Evolutionary conservation across 768 basidiomycete genomes (phyloP).

Genomic region (Leucosporidium scottii): DNA sequence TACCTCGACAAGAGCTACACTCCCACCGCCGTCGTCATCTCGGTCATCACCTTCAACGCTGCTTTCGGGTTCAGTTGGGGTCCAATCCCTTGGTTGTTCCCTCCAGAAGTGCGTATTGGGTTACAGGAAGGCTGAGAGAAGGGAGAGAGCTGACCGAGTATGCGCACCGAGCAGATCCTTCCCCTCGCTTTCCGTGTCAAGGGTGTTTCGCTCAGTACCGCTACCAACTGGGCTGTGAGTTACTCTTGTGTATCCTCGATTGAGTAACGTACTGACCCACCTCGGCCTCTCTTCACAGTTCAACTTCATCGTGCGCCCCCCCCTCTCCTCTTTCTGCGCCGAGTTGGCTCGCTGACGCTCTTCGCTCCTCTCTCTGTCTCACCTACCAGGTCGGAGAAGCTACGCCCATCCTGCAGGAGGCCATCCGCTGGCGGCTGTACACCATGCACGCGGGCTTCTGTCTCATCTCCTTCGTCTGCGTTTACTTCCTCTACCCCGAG

Average conservation of each 20-base stretch:
- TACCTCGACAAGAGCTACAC: conserved; percentile 79
- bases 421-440: conserved; percentile 83
- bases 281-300: conserved; percentile 44
- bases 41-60: conserved; percentile 87
- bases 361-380: conserved; percentile 47
- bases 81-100: conserved; percentile 52
- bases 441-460: conserved; percentile 86
- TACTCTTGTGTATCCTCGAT: no score
- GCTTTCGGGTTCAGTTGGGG: conserved; percentile 77
- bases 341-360: background rate
- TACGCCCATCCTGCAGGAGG: conserved; percentile 78
- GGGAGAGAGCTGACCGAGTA: conserved; percentile 56
- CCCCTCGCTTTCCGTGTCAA: conserved; percentile 82
- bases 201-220: conserved; percentile 90
- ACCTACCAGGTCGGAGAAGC: conserved; percentile 83
- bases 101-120: conserved; percentile 56
- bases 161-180: conserved; percentile 74
- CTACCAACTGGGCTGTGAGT: conserved; percentile 50
- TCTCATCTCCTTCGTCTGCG: conserved; percentile 46
- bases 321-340: background rate
- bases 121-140: background rate
- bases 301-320: conserved; percentile 12
- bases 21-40: conserved; percentile 75
- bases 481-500: conserved; percentile 63
- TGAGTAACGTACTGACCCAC: conserved; percentile 43